These are phyloP conservation scores for Cryptosporidium ubiquitum DNA, from an alignment of 169 alveolate genomes.

Conservation along the genomic window DNA sequence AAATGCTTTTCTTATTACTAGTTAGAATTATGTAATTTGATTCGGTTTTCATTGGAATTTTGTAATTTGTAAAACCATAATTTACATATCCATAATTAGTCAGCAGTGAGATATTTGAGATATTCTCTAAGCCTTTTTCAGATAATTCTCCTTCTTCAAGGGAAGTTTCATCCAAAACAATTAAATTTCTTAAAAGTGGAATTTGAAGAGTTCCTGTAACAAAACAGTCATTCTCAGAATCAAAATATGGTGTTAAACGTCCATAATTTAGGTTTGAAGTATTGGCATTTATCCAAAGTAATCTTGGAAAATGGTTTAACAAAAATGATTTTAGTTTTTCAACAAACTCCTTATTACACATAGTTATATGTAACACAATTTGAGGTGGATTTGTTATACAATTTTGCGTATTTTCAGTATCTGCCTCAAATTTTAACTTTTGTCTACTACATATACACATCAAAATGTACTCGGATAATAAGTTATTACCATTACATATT, in stretches of 20 bases:
- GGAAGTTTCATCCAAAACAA: conserved; percentile 37
- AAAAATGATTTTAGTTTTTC: neutral
- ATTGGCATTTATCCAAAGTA: neutral
- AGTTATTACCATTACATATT: neutral
- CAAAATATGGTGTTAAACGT: conserved; percentile 30
- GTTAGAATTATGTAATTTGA: conserved; percentile 29
- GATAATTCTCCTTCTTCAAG: conserved; percentile 38
- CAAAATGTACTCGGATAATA: conserved; percentile 56
- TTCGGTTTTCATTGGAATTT: conserved; percentile 46
- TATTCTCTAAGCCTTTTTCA: conserved; percentile 33
- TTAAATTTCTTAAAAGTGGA: conserved; percentile 29
- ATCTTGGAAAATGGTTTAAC: conserved; percentile 6
- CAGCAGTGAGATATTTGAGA: conserved; percentile 19
- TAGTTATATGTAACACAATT: conserved; percentile 25
- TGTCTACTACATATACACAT: conserved; percentile 31
- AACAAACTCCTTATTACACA: conserved; percentile 25
- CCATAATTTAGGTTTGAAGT: neutral
- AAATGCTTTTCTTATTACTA: conserved; percentile 1
- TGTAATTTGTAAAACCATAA: conserved; percentile 34
- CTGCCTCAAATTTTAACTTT: neutral
- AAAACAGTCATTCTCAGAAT: conserved; percentile 6
- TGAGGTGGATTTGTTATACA: neutral
- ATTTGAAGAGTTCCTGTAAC: conserved; percentile 54
- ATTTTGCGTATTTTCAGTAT: neutral
- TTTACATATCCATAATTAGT: conserved; percentile 14